Conservation (phyloP, 192 early-diverging fungal genomes). For the Rhizophagus clarus region DNA sequence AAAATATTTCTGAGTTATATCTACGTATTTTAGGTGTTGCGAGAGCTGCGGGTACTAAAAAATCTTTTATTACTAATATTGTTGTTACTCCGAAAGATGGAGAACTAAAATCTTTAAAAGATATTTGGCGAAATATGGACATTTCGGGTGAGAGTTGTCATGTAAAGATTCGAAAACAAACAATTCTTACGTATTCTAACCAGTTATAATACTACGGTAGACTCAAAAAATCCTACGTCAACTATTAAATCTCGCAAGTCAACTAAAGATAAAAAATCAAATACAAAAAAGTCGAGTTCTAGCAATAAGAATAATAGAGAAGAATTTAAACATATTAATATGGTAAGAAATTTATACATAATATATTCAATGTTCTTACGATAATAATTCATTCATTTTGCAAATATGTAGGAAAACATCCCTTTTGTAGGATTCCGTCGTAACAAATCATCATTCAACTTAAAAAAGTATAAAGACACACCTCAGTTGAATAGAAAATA, state of each 20-base stretch:
- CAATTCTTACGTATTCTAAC: background rate
- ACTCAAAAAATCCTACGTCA: background rate
- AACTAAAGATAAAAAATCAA: background rate
- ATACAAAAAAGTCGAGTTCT: background rate
- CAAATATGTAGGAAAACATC: background rate
- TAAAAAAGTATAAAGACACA: no score
- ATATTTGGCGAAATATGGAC: background rate
- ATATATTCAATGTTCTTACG: no score
- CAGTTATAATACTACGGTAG: background rate
- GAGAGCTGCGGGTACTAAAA: background rate
- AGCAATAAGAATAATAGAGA: background rate
- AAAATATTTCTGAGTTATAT: background rate
- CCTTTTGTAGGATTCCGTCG: no score
- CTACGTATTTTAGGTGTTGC: background rate
- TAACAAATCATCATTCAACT: no score
- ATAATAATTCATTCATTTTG: background rate
- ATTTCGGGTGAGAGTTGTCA: background rate
- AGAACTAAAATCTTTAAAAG: background rate
- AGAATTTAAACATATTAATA: background rate
- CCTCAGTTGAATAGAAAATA: no score
- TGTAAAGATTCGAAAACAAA: no score
- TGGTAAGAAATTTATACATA: background rate
- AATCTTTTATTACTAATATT: background rate
- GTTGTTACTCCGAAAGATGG: background rate
- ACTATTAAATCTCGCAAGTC: background rate